Evolutionary conservation across 2,329 filamentous ascomycete genomes (phyloP).

Genomic region (Knoxdaviesia capensis): DNA sequence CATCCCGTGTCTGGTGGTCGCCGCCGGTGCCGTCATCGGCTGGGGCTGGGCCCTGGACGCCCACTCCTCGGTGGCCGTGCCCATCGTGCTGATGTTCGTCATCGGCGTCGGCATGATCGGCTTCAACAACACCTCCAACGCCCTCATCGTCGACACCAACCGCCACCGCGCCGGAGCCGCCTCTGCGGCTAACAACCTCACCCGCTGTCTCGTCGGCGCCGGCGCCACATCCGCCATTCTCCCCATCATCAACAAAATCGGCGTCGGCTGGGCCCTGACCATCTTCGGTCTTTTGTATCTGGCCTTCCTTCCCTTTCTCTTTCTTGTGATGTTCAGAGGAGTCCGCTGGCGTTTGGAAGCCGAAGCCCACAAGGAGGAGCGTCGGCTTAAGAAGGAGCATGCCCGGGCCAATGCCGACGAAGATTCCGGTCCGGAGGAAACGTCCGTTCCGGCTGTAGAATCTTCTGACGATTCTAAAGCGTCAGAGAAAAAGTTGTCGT

Average conservation of each 20-base stretch:
- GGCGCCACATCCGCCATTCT: slow-evolving; percentile 28
- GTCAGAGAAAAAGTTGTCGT: too few species aligned
- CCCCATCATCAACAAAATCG: slow-evolving; percentile 28
- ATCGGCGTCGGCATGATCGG: slow-evolving; percentile 29
- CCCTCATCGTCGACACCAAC: slow-evolving; percentile 35
- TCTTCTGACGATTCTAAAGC: too few species aligned
- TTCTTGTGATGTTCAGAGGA: slow-evolving; percentile 20
- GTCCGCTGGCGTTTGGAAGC: slow-evolving; percentile 20
- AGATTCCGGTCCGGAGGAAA: too few species aligned
- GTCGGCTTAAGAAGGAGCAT: too few species aligned
- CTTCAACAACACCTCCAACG: slow-evolving; percentile 30
- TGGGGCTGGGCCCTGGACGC: slow-evolving; percentile 33
- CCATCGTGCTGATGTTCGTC: slow-evolving; percentile 23
- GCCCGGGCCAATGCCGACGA: too few species aligned
- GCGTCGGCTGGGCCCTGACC: slow-evolving; percentile 29
- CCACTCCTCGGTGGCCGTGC: slow-evolving; percentile 21
- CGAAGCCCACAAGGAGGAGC: slow-evolving; percentile 8
- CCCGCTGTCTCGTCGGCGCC: slow-evolving; percentile 33
- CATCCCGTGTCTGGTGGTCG: slow-evolving; percentile 28
- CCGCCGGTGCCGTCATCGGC: slow-evolving; percentile 21
- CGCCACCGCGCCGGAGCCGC: slow-evolving; percentile 30
- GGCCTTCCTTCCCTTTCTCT: slow-evolving; percentile 17
- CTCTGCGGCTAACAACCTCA: slow-evolving; percentile 34
- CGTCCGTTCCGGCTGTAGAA: too few species aligned
- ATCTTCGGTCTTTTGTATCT: slow-evolving; percentile 23